Percentiles rank a stretch among this genome's conserved stretches.
phyloP scores from a whole-genome alignment of 2,329 filamentous ascomycete genomes.

The Cryphonectria nitschkei region DNA sequence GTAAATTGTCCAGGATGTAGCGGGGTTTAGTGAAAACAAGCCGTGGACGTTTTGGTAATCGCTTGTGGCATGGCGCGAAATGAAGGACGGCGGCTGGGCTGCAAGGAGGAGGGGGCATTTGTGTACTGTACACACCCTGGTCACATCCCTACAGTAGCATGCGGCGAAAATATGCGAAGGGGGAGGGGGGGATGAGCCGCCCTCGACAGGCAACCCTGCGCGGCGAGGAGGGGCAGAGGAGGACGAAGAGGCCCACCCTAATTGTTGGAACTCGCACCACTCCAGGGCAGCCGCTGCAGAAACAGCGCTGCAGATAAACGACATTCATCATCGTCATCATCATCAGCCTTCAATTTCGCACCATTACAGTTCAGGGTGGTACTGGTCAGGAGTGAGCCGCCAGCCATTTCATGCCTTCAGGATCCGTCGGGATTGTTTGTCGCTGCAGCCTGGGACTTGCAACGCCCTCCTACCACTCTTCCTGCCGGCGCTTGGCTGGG shows the following conservation, averaged over 20 bases:
- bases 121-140: neutral
- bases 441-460: neutral
- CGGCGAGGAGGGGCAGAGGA: too few relatives aligned
- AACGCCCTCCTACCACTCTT: neutral
- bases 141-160: neutral
- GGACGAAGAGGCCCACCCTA: neutral
- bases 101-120: neutral
- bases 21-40: conserved; percentile 3
- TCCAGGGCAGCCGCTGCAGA: neutral
- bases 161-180: neutral
- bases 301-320: neutral
- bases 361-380: neutral
- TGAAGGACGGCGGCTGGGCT: conserved; percentile 5
- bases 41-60: neutral
- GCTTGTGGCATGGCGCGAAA: conserved; percentile 11
- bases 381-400: neutral
- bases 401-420: neutral
- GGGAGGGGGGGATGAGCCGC: too few relatives aligned
- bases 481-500: neutral
- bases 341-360: neutral
- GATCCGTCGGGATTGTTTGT: neutral
- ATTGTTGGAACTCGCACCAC: neutral
- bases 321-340: neutral
- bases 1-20: neutral
- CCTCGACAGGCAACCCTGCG: too few relatives aligned